Conservation (phyloP, 176 grass and related monocot genomes). For the Eragrostis curvula region DNA sequence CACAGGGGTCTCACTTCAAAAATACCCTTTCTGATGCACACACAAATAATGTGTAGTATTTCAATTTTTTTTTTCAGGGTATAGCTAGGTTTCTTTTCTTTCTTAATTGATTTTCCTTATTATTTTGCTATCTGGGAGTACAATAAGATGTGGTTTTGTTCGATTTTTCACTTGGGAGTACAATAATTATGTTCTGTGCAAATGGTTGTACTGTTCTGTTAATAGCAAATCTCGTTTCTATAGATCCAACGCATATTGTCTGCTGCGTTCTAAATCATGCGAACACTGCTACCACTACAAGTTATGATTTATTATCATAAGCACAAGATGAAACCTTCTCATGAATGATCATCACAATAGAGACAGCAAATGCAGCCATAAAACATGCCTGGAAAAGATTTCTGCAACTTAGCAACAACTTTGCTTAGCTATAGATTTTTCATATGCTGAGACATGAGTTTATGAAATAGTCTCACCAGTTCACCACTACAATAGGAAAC, state of each 20-base stretch:
- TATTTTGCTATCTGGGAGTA: not conserved
- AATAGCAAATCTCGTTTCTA: not conserved
- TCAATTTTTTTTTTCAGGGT: not conserved
- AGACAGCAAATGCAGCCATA: not conserved
- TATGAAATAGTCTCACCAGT: slow-evolving; percentile 28
- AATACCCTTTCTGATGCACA: not conserved
- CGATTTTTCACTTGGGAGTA: not conserved
- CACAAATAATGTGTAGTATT: not conserved
- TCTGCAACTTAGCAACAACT: slow-evolving; percentile 35
- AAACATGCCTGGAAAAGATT: not conserved
- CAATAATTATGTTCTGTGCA: slow-evolving; percentile 26
- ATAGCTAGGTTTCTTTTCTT: not conserved
- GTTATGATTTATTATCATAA: not conserved
- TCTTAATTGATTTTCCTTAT: not conserved
- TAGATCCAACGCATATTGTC: not conserved
- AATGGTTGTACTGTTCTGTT: slow-evolving; percentile 4
- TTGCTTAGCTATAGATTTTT: slow-evolving; percentile 32
- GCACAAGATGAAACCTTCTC: not conserved
- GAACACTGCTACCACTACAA: not conserved
- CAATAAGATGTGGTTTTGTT: slow-evolving; percentile 25
- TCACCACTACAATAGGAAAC: slow-evolving; percentile 30
- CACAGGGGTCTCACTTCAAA: not conserved
- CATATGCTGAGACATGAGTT: slow-evolving; percentile 24
- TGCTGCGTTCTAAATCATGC: not conserved
- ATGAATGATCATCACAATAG: not conserved